phyloP scores from a whole-genome alignment of 2,329 filamentous ascomycete genomes.

The Calonectria fujianensis region DNA sequence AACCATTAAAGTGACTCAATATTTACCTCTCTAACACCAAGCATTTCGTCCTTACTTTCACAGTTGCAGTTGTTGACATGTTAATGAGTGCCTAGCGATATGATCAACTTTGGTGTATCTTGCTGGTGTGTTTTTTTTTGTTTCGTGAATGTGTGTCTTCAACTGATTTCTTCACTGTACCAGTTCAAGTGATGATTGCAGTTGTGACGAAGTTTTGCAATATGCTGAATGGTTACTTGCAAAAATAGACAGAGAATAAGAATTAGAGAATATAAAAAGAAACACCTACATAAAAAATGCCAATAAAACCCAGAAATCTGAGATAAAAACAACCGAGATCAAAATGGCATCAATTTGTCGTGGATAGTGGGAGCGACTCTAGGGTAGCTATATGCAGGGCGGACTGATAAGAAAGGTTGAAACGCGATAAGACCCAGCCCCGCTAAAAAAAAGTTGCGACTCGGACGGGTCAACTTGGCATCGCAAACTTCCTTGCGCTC shows the following conservation, averaged over 20 bases:
- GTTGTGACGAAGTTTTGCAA: too few relatives aligned
- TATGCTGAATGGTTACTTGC: too few relatives aligned
- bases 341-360: background rate
- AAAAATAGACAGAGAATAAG: too few relatives aligned
- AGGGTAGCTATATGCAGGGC: background rate
- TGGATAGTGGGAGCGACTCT: background rate
- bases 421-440: constrained; percentile 53
- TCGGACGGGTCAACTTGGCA: background rate
- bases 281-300: too few relatives aligned
- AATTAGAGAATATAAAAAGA: too few relatives aligned
- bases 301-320: too few relatives aligned
- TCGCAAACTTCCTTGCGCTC: constrained; percentile 25
- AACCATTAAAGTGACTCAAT: background rate
- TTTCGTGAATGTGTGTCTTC: too few relatives aligned
- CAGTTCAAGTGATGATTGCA: too few relatives aligned
- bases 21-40: background rate
- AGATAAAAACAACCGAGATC: background rate
- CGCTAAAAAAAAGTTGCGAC: constrained; percentile 55
- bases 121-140: too few relatives aligned
- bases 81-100: background rate
- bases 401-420: constrained; percentile 43
- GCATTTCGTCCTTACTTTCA: background rate
- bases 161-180: too few relatives aligned
- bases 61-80: background rate
- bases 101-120: too few relatives aligned